A percentile compares a stretch with the other conserved stretches of the same genome.
Evolutionary conservation across 306 rosid genomes (phyloP).

Genomic region (Quercus ilex): DNA sequence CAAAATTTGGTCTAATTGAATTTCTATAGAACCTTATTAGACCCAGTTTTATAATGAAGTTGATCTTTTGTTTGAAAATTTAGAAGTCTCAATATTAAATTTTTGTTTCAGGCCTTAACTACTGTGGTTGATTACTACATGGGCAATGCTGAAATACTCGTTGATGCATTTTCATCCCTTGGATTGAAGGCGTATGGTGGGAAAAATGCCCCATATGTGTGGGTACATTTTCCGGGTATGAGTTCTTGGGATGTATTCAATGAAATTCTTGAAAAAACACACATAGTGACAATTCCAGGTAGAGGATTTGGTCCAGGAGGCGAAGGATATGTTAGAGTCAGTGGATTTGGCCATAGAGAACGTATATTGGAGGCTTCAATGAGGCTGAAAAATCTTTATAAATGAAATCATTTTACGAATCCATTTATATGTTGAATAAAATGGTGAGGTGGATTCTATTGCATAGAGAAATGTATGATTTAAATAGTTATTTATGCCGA

Average conservation of each 20-base stretch:
- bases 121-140: conserved; percentile 38
- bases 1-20: neutral
- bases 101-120: conserved; percentile 39
- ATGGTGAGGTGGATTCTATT: too few species aligned
- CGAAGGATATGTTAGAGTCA: conserved; percentile 49
- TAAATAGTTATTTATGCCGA: too few species aligned
- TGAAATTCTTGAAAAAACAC: conserved; percentile 45
- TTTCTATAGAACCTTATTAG: too few species aligned
- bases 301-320: conserved; percentile 76
- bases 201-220: conserved; percentile 56
- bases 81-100: neutral
- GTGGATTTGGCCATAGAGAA: conserved; percentile 56
- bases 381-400: conserved; percentile 28
- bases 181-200: conserved; percentile 64
- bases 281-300: conserved; percentile 68
- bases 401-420: neutral
- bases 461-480: too few species aligned
- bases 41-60: too few species aligned
- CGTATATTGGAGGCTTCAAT: conserved; percentile 50
- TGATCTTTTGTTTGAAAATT: too few species aligned
- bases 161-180: conserved; percentile 41
- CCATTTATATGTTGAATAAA: neutral
- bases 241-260: conserved; percentile 61
- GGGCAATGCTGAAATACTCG: conserved; percentile 51
- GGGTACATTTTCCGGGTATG: conserved; percentile 66